A percentile compares a stretch with the other conserved stretches of the same genome.
These are phyloP conservation scores for Cystofilobasidium capitatum DNA, from an alignment of 768 basidiomycete species.

Conservation along the genomic window DNA sequence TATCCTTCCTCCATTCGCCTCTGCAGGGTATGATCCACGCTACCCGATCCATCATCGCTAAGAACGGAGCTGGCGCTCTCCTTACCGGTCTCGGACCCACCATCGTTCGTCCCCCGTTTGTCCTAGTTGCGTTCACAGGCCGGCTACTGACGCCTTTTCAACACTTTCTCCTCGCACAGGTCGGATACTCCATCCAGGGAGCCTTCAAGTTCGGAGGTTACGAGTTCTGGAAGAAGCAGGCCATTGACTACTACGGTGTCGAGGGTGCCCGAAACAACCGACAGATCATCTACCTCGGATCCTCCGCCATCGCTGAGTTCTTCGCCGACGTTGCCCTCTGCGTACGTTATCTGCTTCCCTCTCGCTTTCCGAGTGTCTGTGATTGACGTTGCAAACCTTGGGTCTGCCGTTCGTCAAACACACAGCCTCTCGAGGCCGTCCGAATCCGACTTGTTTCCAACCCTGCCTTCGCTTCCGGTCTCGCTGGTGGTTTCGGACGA, in stretches of 20 bases:
- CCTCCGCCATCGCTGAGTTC: conserved; percentile 88
- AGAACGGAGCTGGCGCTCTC: conserved; percentile 75
- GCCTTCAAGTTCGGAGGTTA: conserved; percentile 97
- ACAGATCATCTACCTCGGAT: conserved; percentile 81
- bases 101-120: conserved; percentile 52
- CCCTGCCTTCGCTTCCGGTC: conserved; percentile 42
- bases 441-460: conserved; percentile 44
- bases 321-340: conserved; percentile 94
- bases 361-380: conserved; percentile 64
- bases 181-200: conserved; percentile 59
- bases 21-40: conserved; percentile 50
- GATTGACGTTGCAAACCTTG: conserved; percentile 45
- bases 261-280: conserved; percentile 29
- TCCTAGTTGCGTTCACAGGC: not conserved
- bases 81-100: conserved; percentile 95
- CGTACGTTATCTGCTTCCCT: conserved; percentile 52
- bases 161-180: not conserved
- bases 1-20: not conserved
- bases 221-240: conserved; percentile 88
- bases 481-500: conserved; percentile 40
- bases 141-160: not conserved
- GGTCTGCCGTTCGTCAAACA: conserved; percentile 41
- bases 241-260: conserved; percentile 74
- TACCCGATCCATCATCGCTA: conserved; percentile 58
- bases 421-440: conserved; percentile 34